Conservation (phyloP, 75 land plant genomes). For the Adiantum capillusveneris region DNA sequence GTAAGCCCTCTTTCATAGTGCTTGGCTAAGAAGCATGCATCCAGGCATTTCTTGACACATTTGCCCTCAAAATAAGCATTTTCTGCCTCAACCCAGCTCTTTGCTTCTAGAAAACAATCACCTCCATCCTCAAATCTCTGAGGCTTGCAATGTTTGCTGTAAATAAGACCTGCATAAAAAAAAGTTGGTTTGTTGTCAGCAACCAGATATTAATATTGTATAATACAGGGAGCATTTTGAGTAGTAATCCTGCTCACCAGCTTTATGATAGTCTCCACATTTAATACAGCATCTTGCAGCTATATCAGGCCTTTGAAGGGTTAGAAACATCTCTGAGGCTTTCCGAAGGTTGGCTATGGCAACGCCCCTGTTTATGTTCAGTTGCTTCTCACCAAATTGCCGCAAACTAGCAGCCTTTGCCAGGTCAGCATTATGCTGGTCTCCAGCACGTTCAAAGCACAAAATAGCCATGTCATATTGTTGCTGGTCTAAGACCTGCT, state of each 20-base stretch:
- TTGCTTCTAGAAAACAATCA: slow-evolving; percentile 48
- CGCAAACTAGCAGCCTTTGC: slow-evolving; percentile 45
- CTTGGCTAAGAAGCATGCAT: slow-evolving; percentile 18
- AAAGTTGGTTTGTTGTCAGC: too few relatives aligned
- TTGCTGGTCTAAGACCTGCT: slow-evolving; percentile 36
- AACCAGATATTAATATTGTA: background rate
- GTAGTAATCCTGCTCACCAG: slow-evolving; percentile 28
- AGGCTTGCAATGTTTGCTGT: slow-evolving; percentile 35
- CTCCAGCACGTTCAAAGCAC: slow-evolving; percentile 68
- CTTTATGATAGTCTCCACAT: slow-evolving; percentile 45
- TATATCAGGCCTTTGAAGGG: slow-evolving; percentile 30
- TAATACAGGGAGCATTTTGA: background rate
- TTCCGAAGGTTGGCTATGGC: slow-evolving; percentile 16
- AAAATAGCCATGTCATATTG: slow-evolving; percentile 54
- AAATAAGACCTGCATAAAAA: slow-evolving; percentile 28
- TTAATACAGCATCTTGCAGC: slow-evolving; percentile 53
- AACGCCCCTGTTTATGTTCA: slow-evolving; percentile 15
- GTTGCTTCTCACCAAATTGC: slow-evolving; percentile 25
- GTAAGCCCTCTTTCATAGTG: slow-evolving; percentile 11
- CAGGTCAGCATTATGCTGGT: slow-evolving; percentile 24
- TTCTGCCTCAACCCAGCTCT: slow-evolving; percentile 39
- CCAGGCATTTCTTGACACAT: slow-evolving; percentile 34
- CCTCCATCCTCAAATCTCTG: slow-evolving; percentile 42
- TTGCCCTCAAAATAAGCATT: slow-evolving; percentile 36
- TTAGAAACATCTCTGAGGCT: slow-evolving; percentile 48